Conservation (phyloP, 2,329 filamentous ascomycete genomes). For the Escovopsis sp. region DNA sequence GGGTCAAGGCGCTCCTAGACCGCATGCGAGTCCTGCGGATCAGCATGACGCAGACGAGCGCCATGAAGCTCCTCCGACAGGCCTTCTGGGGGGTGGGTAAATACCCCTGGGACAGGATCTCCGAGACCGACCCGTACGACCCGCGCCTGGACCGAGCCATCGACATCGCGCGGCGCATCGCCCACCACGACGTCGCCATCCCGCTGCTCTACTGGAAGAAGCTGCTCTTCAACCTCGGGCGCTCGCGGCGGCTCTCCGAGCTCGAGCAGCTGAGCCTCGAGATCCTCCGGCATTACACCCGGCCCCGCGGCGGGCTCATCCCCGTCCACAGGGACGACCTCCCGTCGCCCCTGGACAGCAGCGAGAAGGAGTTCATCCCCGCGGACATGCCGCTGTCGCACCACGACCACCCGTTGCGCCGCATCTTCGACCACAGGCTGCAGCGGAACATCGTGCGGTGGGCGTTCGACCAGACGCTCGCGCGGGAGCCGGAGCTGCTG, state of each 20-base stretch:
- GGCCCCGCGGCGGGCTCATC: constrained; percentile 18
- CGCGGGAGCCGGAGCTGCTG: constrained; percentile 8
- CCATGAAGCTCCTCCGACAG: constrained; percentile 12
- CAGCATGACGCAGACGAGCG: constrained; percentile 14
- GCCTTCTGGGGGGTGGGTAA: constrained; percentile 15
- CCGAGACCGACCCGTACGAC: constrained; percentile 5
- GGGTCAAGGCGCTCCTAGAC: constrained; percentile 15
- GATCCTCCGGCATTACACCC: constrained; percentile 25
- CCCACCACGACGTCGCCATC: constrained; percentile 19
- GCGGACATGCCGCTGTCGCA: constrained; percentile 27
- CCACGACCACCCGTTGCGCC: constrained; percentile 30
- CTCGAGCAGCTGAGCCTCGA: constrained; percentile 29
- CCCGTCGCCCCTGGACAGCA: constrained; percentile 11
- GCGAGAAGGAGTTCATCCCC: constrained; percentile 14
- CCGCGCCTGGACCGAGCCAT: constrained; percentile 18
- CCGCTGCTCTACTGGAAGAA: constrained; percentile 27
- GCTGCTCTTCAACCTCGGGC: constrained; percentile 29
- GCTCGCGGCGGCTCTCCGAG: constrained; percentile 28
- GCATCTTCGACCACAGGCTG: constrained; percentile 28
- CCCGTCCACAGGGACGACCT: constrained; percentile 30
- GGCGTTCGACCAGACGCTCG: constrained; percentile 27
- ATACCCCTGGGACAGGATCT: constrained; percentile 9
- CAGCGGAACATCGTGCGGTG: constrained; percentile 28
- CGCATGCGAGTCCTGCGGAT: constrained; percentile 18
- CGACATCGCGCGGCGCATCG: constrained; percentile 14